Evolutionary conservation across 805 yeast genomes (phyloP).

Genomic region (Candida anglica): DNA sequence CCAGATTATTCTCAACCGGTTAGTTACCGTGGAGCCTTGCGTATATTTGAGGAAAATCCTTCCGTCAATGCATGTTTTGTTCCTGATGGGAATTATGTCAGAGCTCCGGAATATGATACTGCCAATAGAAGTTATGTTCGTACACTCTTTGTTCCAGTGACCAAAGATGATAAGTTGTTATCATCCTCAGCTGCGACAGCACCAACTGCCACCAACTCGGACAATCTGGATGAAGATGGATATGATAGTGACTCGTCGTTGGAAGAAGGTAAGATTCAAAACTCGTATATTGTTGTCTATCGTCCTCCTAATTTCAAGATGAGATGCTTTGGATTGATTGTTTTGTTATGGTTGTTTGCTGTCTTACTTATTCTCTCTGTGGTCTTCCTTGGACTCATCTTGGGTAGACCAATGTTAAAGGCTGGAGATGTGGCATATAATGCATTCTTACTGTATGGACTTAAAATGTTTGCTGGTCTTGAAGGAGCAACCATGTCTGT

Average conservation of each 20-base stretch:
- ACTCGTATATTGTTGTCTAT: constrained; percentile 71
- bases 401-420: constrained; percentile 18
- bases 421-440: neutral
- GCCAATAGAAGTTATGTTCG: constrained; percentile 62
- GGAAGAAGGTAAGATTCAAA: constrained; percentile 31
- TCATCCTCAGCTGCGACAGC: constrained; percentile 4
- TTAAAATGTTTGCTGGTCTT: too few species aligned
- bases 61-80: constrained; percentile 54
- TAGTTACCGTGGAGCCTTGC: constrained; percentile 40
- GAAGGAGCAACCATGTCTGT: too few species aligned
- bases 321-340: constrained; percentile 50
- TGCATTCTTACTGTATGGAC: too few species aligned
- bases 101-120: constrained; percentile 85
- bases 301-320: constrained; percentile 73
- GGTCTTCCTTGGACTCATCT: constrained; percentile 16
- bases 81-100: constrained; percentile 75
- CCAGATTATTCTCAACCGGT: constrained; percentile 63
- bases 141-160: constrained; percentile 75
- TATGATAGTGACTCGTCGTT: constrained; percentile 39
- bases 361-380: constrained; percentile 23
- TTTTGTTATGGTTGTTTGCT: constrained; percentile 46
- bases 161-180: constrained; percentile 67
- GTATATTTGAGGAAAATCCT: constrained; percentile 40
- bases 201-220: constrained; percentile 9
- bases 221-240: constrained; percentile 9